phyloP scores from a whole-genome alignment of 202 grass and related monocot genomes.

The Dendrocalamus latiflorus region DNA sequence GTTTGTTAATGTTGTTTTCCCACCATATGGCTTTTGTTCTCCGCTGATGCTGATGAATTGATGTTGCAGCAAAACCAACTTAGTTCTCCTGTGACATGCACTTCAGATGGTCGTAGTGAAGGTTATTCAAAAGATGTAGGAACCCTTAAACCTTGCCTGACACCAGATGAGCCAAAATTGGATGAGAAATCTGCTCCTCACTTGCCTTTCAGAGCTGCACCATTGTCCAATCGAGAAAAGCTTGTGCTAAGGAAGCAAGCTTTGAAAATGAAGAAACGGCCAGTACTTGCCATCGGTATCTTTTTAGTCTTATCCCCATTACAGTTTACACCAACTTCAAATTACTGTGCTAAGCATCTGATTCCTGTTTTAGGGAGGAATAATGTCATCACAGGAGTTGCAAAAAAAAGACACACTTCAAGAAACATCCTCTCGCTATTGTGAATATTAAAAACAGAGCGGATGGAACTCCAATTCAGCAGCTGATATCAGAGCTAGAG shows the following conservation, averaged over 20 bases:
- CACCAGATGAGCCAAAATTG: conserved; percentile 8
- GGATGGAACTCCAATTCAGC: conserved; percentile 65
- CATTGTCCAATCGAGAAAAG: conserved; percentile 85
- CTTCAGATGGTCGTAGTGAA: too few species aligned
- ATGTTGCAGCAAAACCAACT: conserved; percentile 40
- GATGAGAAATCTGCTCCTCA: conserved; percentile 25
- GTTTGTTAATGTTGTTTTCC: conserved; percentile 21
- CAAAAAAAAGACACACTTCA: conserved; percentile 84
- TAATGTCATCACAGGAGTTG: conserved; percentile 74
- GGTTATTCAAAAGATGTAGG: conserved; percentile 3
- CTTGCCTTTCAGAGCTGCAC: conserved; percentile 39
- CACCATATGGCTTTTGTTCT: background rate
- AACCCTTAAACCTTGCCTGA: background rate
- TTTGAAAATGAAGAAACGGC: conserved; percentile 69
- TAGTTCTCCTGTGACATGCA: conserved; percentile 24
- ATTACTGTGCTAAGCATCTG: conserved; percentile 10
- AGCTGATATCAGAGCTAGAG: conserved; percentile 86
- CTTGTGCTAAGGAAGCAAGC: conserved; percentile 90
- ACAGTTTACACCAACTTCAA: background rate
- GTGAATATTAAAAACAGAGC: conserved; percentile 90
- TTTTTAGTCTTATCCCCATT: conserved; percentile 11
- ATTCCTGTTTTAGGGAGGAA: conserved; percentile 62
- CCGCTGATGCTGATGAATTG: conserved; percentile 15
- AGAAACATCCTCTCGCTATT: conserved; percentile 81
- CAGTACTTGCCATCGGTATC: conserved; percentile 77